These are phyloP conservation scores for Malassezia vespertilionis DNA, from an alignment of 1,284 basidiomycete species.

Conservation along the genomic window DNA sequence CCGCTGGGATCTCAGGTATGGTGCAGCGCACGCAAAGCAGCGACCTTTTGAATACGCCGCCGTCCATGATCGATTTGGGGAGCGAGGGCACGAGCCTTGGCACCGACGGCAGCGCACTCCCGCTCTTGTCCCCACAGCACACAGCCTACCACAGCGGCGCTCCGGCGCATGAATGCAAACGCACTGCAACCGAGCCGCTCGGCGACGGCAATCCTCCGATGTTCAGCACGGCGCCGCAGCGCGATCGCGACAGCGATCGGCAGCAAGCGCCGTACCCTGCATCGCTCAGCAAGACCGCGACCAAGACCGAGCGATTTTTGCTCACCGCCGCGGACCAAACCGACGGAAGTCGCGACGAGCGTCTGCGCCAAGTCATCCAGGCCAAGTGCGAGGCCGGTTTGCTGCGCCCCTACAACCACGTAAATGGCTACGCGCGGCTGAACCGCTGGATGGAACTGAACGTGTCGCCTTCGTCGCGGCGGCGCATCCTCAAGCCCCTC, in stretches of 20 bases:
- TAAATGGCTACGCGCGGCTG: conserved; percentile 49
- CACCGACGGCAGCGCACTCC: background rate
- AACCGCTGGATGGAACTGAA: conserved; percentile 79
- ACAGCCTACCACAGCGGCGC: background rate
- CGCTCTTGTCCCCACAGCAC: background rate
- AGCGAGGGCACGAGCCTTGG: background rate
- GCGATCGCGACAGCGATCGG: background rate
- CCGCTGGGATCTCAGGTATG: background rate
- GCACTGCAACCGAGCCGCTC: background rate
- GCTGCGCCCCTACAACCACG: conserved; percentile 89
- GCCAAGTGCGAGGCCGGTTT: conserved; percentile 94
- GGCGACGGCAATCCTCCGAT: background rate
- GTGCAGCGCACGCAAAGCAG: background rate
- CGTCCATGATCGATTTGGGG: conserved; percentile 1
- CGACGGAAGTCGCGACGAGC: conserved; percentile 75
- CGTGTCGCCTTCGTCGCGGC: conserved; percentile 55
- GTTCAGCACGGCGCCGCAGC: background rate
- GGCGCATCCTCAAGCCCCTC: conserved; percentile 76
- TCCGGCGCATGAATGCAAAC: background rate
- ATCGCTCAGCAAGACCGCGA: conserved; percentile 20
- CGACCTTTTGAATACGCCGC: conserved; percentile 1
- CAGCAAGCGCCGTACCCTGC: conserved; percentile 11
- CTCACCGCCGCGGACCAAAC: conserved; percentile 91
- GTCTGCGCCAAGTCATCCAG: conserved; percentile 79
- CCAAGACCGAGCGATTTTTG: conserved; percentile 64